Base-by-base conservation (phyloP, 768 basidiomycete genomes). In the Lanmaoa rubissima region DNA sequence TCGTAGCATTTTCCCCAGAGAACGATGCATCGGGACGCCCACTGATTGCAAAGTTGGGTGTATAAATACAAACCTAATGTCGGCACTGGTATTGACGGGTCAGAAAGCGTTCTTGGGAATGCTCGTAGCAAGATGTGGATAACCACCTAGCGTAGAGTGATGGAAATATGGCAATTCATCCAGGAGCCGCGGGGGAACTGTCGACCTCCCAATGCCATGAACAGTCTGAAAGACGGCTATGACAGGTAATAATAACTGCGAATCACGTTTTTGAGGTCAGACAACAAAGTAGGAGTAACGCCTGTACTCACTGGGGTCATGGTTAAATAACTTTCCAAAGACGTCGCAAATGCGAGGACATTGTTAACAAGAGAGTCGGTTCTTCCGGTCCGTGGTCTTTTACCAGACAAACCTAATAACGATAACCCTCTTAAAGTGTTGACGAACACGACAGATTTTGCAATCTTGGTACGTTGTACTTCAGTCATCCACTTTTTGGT, bases 301-400 rank as follows among this genome's bases (percentile, higher is more conserved):
- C 3, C 6, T 44, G 41, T 26, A 68, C 73, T 48, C 57, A 75
- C 72, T 57, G 1, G 73, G 72, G 64, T 87, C 85, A 44, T 76
- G 74, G 61, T 85, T 86, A 75, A 88, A 88, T 17, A 88, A 60
- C 51, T 71, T 11, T 77, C 86, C 82, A 82, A 86, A 7, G 74
- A 70, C 39, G 75, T 61, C 12, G 80, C 69, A 67, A 76, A 82
- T 28, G 74, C 65, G 52, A 80, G 77, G 55, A 78, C 61, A 1
- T 69, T 60, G 50, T 81, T 82, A 58, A 17, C 4, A 26, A 42
- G 13, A 17, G 19, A 5, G 39, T 54, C 39, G 55, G 51, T 34
- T 12, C 14, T 12, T 49, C 42, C 5, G 11, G 13, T 41, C 36
- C 21, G 11, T 16, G 12, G 47, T 43, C 2, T 4, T 24, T 10